Percentiles rank a stretch among this genome's conserved stretches.
These are phyloP conservation scores for Colletotrichum lini DNA, from an alignment of 2,329 filamentous ascomycete species.

Conservation along the genomic window DNA sequence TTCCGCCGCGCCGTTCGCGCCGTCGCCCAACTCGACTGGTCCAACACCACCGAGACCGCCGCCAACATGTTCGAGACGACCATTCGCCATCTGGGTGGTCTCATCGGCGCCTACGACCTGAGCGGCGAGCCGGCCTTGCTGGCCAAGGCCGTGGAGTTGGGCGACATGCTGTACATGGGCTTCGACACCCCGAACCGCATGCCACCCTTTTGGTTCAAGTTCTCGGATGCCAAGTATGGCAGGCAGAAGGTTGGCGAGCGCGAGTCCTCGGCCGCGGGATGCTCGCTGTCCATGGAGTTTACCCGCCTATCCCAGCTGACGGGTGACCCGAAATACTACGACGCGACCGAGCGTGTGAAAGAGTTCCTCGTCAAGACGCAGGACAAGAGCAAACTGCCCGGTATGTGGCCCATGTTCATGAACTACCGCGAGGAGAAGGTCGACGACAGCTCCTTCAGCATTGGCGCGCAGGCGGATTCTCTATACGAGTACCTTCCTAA, in stretches of 20 bases:
- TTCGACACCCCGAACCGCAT: constrained; percentile 70
- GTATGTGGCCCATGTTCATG: constrained; percentile 79
- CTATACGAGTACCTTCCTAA: constrained; percentile 74
- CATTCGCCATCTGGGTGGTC: constrained; percentile 68
- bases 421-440: constrained; percentile 71
- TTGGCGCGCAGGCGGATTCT: constrained; percentile 62
- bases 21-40: constrained; percentile 69
- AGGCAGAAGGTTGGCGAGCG: constrained; percentile 52
- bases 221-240: constrained; percentile 55
- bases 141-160: constrained; percentile 66
- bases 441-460: constrained; percentile 56
- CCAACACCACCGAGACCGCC: constrained; percentile 58
- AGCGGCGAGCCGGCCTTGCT: constrained; percentile 62
- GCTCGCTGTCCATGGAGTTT: constrained; percentile 81
- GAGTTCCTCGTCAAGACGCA: constrained; percentile 76
- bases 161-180: constrained; percentile 66
- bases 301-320: constrained; percentile 82
- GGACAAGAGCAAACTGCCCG: constrained; percentile 76
- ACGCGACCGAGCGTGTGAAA: constrained; percentile 82
- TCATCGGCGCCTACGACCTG: constrained; percentile 67
- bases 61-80: constrained; percentile 77
- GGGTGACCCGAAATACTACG: constrained; percentile 80
- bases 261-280: constrained; percentile 64
- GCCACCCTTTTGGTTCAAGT: constrained; percentile 64
- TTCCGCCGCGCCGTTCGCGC: constrained; percentile 66